Conservation (phyloP, 768 basidiomycete species). For the Dentipellis sp. region DNA sequence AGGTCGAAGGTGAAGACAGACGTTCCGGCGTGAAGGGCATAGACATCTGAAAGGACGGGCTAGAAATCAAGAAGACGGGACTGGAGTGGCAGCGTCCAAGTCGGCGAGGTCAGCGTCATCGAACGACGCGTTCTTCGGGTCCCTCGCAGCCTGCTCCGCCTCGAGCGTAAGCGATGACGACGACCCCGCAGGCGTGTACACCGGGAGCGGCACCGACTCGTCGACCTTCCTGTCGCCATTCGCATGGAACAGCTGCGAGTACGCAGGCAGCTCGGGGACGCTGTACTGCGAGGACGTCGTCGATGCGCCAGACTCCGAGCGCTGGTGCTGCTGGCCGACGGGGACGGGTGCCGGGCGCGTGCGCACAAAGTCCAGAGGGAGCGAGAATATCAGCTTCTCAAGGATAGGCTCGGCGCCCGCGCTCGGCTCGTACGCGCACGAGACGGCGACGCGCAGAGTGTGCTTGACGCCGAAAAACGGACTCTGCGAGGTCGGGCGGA, state of each 20-base stretch:
- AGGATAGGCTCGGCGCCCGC: constrained; percentile 3
- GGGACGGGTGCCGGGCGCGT: constrained; percentile 25
- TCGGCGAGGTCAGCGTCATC: too few relatives aligned
- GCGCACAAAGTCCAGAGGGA: constrained; percentile 44
- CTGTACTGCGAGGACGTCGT: constrained; percentile 10
- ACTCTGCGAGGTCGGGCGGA: constrained; percentile 5
- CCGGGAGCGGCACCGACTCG: constrained; percentile 50
- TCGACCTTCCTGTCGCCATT: constrained; percentile 72
- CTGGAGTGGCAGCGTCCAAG: too few relatives aligned
- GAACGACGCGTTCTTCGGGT: too few relatives aligned
- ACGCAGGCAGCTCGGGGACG: constrained; percentile 47
- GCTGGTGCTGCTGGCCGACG: constrained; percentile 11
- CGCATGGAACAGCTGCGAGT: constrained; percentile 67
- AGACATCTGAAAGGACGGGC: too few relatives aligned
- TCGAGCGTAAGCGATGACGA: neutral
- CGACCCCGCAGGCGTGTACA: constrained; percentile 37
- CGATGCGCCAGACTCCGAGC: neutral
- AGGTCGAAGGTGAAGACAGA: too few relatives aligned
- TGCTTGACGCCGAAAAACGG: constrained; percentile 8
- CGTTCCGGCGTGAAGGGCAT: too few relatives aligned
- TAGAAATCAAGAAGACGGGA: too few relatives aligned
- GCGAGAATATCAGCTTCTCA: constrained; percentile 25
- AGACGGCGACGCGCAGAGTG: constrained; percentile 16
- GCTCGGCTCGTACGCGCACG: constrained; percentile 3
- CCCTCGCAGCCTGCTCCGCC: too few relatives aligned